phyloP scores from a whole-genome alignment of 108 stramenopile species.

The Nitzschia putrida region DNA sequence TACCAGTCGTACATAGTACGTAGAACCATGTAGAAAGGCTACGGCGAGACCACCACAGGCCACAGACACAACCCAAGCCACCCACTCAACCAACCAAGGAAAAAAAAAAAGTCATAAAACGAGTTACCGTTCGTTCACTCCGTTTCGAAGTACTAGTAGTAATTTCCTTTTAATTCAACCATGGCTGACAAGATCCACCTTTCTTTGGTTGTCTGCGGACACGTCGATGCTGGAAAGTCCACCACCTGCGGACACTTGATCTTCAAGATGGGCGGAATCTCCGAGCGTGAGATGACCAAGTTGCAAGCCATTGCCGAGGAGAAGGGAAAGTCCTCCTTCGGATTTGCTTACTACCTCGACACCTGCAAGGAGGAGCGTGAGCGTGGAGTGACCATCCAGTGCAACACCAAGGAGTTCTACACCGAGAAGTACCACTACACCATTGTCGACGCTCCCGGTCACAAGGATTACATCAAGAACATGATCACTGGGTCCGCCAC shows the following conservation, averaged over 20 bases:
- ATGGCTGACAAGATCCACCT: constrained; percentile 65
- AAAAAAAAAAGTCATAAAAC: too few species aligned
- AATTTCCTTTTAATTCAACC: not conserved
- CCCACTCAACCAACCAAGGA: too few species aligned
- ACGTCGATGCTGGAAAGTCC: constrained; percentile 85
- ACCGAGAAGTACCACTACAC: constrained; percentile 83
- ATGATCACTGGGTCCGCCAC: constrained; percentile 83
- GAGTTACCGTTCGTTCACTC: not conserved
- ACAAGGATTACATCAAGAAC: constrained; percentile 89
- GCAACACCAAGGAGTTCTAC: constrained; percentile 86
- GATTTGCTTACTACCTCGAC: constrained; percentile 82
- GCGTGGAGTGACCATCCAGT: constrained; percentile 79
- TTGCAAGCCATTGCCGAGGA: constrained; percentile 68
- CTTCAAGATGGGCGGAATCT: constrained; percentile 80
- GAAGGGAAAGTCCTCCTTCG: constrained; percentile 81
- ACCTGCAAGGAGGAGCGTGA: constrained; percentile 83
- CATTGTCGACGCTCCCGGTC: constrained; percentile 77
- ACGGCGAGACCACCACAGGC: too few species aligned
- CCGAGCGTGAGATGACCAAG: constrained; percentile 78
- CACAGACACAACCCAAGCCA: too few species aligned
- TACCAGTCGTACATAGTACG: too few species aligned
- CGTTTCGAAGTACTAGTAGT: not conserved
- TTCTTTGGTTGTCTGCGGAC: constrained; percentile 83
- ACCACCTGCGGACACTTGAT: constrained; percentile 80
- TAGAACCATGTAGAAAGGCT: too few species aligned